A percentile compares a stretch with the other conserved stretches of the same genome.
phyloP scores from a whole-genome alignment of 2,329 filamentous ascomycete species.

The Sporothrix pallida region DNA sequence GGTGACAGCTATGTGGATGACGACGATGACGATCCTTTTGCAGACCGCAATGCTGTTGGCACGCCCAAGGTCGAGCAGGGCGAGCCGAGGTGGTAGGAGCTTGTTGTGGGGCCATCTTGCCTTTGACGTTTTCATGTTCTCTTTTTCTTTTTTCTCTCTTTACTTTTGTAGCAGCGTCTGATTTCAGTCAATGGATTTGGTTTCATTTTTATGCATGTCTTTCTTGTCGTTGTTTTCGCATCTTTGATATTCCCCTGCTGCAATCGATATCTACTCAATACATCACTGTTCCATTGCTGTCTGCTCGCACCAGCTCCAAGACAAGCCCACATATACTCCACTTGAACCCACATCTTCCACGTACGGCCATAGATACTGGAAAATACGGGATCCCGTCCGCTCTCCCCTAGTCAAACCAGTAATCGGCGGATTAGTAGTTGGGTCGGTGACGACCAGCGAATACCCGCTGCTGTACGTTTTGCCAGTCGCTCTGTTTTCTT shows the following conservation, averaged over 20 bases:
- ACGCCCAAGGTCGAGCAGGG: slow-evolving; percentile 49
- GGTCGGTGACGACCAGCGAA: too few species aligned
- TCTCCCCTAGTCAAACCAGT: background rate
- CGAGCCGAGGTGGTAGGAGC: slow-evolving; percentile 44
- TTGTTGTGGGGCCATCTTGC: background rate
- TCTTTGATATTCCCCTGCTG: slow-evolving; percentile 20
- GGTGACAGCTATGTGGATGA: slow-evolving; percentile 66
- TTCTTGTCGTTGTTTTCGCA: background rate
- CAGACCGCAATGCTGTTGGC: slow-evolving; percentile 74
- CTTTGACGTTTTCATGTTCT: background rate
- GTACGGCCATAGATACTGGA: slow-evolving; percentile 33
- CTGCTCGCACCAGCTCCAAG: background rate
- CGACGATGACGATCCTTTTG: slow-evolving; percentile 86
- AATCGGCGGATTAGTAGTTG: too few species aligned
- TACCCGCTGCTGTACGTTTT: too few species aligned
- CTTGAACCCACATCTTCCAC: background rate
- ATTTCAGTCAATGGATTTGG: background rate
- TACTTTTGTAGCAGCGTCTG: slow-evolving; percentile 10
- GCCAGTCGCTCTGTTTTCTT: background rate
- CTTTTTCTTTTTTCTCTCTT: background rate
- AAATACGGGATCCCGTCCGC: slow-evolving; percentile 27
- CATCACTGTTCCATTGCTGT: too few species aligned
- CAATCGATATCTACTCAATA: background rate
- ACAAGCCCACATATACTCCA: background rate
- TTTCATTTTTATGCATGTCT: background rate